Conservation (phyloP, 2,329 filamentous ascomycete species). For the Plectosphaerella sp. region DNA sequence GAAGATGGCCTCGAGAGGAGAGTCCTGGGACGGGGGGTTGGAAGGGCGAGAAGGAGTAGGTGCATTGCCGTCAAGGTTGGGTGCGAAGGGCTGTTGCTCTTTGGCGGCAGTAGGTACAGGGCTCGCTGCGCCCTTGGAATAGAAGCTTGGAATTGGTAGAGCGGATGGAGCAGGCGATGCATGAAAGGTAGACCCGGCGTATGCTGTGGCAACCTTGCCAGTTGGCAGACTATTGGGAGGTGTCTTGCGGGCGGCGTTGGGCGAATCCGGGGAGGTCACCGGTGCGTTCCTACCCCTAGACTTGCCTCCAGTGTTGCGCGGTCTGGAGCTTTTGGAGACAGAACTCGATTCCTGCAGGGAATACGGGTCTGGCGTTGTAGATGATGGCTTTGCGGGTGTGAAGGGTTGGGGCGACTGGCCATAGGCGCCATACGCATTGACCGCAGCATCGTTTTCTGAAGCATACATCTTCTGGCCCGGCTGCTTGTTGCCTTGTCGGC, state of each 20-base stretch:
- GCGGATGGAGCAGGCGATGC: slow-evolving; percentile 88
- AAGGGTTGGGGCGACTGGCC: slow-evolving; percentile 29
- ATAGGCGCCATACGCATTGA: slow-evolving; percentile 17
- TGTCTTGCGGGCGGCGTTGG: slow-evolving; percentile 36
- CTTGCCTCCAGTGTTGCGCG: slow-evolving; percentile 10
- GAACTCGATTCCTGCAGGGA: slow-evolving; percentile 22
- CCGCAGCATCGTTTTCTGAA: slow-evolving; percentile 49
- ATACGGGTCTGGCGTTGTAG: slow-evolving; percentile 28
- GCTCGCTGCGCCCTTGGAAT: slow-evolving; percentile 42
- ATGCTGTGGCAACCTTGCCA: slow-evolving; percentile 55
- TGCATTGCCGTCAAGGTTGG: slow-evolving; percentile 48
- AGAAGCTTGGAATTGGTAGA: slow-evolving; percentile 85
- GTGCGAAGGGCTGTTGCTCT: slow-evolving; percentile 44
- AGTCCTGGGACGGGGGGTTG: slow-evolving; percentile 29
- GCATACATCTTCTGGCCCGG: slow-evolving; percentile 50
- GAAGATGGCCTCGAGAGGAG: slow-evolving; percentile 87
- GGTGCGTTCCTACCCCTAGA: slow-evolving; percentile 11
- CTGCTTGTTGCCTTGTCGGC: slow-evolving; percentile 27
- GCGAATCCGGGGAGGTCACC: slow-evolving; percentile 34
- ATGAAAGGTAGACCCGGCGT: slow-evolving; percentile 92
- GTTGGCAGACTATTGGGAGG: slow-evolving; percentile 22
- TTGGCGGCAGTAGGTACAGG: slow-evolving; percentile 9
- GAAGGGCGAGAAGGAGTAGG: slow-evolving; percentile 35
- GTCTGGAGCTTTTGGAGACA: slow-evolving; percentile 16
- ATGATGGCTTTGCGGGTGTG: slow-evolving; percentile 42